These are phyloP conservation scores for Ceratocystis albifundus DNA, from an alignment of 2,329 filamentous ascomycete species.

Conservation along the genomic window DNA sequence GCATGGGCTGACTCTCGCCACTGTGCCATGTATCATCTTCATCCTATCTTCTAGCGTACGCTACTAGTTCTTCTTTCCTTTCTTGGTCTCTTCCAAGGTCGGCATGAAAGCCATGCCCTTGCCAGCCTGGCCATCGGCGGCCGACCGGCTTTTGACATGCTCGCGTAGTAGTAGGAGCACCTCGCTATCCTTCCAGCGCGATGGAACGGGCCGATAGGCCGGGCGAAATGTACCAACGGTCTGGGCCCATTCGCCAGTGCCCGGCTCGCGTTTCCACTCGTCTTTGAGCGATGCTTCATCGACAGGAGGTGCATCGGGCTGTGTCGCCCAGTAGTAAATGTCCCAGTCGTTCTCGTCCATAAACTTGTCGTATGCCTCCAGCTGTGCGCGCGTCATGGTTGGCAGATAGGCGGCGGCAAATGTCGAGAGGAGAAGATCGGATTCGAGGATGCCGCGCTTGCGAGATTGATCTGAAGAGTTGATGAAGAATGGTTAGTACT, in stretches of 20 bases:
- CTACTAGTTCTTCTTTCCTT: slow-evolving; percentile 7
- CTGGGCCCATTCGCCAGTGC: slow-evolving; percentile 81
- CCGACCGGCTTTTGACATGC: slow-evolving; percentile 59
- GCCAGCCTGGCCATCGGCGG: slow-evolving; percentile 32
- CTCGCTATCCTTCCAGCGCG: slow-evolving; percentile 73
- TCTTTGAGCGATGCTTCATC: slow-evolving; percentile 25
- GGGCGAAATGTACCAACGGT: slow-evolving; percentile 90
- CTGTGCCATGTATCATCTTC: background rate
- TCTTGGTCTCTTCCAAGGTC: slow-evolving; percentile 29
- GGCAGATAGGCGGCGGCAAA: slow-evolving; percentile 74
- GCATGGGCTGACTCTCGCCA: background rate
- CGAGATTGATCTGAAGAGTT: slow-evolving; percentile 71
- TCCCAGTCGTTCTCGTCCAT: slow-evolving; percentile 99
- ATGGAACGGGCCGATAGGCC: slow-evolving; percentile 80
- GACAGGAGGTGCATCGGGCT: slow-evolving; percentile 50
- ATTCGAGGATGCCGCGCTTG: slow-evolving; percentile 91
- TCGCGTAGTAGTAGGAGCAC: slow-evolving; percentile 62
- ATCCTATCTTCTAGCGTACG: background rate
- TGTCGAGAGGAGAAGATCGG: slow-evolving; percentile 88
- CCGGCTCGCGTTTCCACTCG: slow-evolving; percentile 30
- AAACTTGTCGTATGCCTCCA: slow-evolving; percentile 79
- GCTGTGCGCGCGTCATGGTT: slow-evolving; percentile 59
- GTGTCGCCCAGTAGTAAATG: slow-evolving; percentile 99
- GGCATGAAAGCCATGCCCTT: slow-evolving; percentile 50
- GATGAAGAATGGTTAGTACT: slow-evolving; percentile 14